Evolutionary conservation across 805 yeast species (phyloP).

Genomic region (Yamadazyma akitaensis): DNA sequence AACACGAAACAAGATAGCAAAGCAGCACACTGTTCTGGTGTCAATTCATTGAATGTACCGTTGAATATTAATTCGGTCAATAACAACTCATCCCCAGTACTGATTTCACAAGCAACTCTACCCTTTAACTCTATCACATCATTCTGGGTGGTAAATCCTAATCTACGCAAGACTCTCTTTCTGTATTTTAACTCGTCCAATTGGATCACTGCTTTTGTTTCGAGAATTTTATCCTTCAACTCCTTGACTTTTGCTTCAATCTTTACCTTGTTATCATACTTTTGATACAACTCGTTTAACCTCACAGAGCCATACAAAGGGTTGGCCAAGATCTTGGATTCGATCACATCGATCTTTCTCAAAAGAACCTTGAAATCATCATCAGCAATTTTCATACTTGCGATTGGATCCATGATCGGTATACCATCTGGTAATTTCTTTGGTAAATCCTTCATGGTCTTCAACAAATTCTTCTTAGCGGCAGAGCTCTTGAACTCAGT

Average conservation of each 20-base stretch:
- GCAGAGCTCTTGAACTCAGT: conserved; percentile 57
- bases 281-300: conserved; percentile 58
- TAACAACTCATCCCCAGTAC: conserved; percentile 82
- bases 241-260: conserved; percentile 56
- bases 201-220: conserved; percentile 89
- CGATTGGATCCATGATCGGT: conserved; percentile 87
- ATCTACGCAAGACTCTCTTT: conserved; percentile 85
- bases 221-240: conserved; percentile 62
- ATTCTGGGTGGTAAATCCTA: conserved; percentile 81
- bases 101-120: conserved; percentile 94
- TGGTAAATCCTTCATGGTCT: conserved; percentile 75
- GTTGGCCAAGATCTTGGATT: conserved; percentile 66
- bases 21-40: conserved; percentile 90
- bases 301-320: conserved; percentile 63
- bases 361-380: conserved; percentile 67
- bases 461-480: conserved; percentile 60
- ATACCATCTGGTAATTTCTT: conserved; percentile 86
- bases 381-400: conserved; percentile 89
- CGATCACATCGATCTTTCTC: conserved; percentile 79
- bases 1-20: conserved; percentile 91
- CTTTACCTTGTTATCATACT: conserved; percentile 63
- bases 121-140: conserved; percentile 96
- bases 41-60: conserved; percentile 87
- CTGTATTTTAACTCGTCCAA: conserved; percentile 91
- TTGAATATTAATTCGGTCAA: conserved; percentile 91